Evolutionary conservation across 2,329 filamentous ascomycete genomes (phyloP), one percentile per base, ranked within the genome.

Genomic region (Fusarium begoniae): DNA sequence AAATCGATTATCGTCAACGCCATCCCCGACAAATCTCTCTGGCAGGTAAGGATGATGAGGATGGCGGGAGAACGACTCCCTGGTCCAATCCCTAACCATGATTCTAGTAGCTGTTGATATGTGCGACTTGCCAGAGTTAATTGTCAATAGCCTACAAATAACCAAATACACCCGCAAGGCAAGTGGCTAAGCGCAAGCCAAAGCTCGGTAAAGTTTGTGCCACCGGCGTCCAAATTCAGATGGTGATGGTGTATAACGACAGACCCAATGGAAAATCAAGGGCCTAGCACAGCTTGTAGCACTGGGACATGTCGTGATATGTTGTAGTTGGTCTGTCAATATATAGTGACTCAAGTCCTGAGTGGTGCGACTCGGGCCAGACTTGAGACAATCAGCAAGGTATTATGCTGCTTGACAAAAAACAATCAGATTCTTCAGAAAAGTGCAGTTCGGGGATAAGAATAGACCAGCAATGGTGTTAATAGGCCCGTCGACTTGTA

Each of bases 71-170:
- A 82, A 83, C 28, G 80, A 71, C 37, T 84, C 83, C 80, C 84
- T 81, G 51, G 80, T 66, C 77, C 79, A 83, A 66, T 84, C 80
- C 72, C 82, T 83, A 56, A 85, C 85, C 84, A 86, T 86, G 69
- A 28, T 69, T 30, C 20, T 57, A 50, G 47, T 20, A 45, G 20
- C 55, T 73, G 32, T 28, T 54, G 40, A 24, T 50, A 43, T 22
- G 24, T 70, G 22, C 35, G 50, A 45, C 47, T 37, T 47, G 55
- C 43, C 55, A 22, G 28, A 56, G 32, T 40, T 44, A 48, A 41
- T 28, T 43, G 53, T 55, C 37, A 35, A 44, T 32, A 50, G 48
- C 48, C 60, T 28, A 47, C 22, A 22, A 32, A 47, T n/a, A 50
- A 28, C 48, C 40, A 45, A n/a, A 45, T 24, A 47, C 18, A 69